Evolutionary conservation across 2,329 filamentous ascomycete genomes (phyloP).

Genomic region (Incumbomyces lentus): DNA sequence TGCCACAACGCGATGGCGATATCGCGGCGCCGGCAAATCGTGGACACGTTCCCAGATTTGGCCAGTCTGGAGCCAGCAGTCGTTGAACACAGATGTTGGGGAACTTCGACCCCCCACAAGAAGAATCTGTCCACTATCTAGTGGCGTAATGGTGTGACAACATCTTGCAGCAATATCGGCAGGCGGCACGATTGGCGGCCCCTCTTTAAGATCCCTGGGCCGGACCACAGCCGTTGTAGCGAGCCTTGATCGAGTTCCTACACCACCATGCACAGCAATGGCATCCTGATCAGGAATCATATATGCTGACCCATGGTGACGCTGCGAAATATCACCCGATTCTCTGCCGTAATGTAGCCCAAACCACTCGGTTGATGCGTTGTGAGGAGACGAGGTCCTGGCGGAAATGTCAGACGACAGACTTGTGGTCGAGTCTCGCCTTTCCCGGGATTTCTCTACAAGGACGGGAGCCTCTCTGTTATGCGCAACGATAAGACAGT

Average conservation of each 20-base stretch:
- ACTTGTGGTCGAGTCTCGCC: constrained; percentile 18
- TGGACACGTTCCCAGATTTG: constrained; percentile 54
- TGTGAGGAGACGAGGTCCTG: constrained; percentile 18
- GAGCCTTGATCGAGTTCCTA: constrained; percentile 38
- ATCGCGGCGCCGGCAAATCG: constrained; percentile 60
- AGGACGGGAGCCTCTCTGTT: constrained; percentile 18
- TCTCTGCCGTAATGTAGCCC: constrained; percentile 29
- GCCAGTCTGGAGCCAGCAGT: constrained; percentile 65
- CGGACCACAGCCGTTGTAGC: constrained; percentile 37
- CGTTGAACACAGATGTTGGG: constrained; percentile 55
- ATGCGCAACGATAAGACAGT: constrained; percentile 48
- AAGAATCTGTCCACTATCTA: constrained; percentile 50
- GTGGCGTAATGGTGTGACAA: constrained; percentile 65
- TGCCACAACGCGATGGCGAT: constrained; percentile 58
- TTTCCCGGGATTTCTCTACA: constrained; percentile 11
- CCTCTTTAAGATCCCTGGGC: constrained; percentile 39
- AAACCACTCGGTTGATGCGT: constrained; percentile 14
- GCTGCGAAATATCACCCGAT: constrained; percentile 34
- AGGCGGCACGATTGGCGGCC: constrained; percentile 35
- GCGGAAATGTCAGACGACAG: constrained; percentile 20
- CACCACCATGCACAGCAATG: constrained; percentile 32
- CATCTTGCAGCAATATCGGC: constrained; percentile 40
- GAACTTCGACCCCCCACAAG: constrained; percentile 71
- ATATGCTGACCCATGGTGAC: constrained; percentile 50
- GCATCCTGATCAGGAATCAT: constrained; percentile 30